A percentile compares a stretch with the other conserved stretches of the same genome.
Conservation (phyloP, 1,284 basidiomycete genomes). For the Apiotrichum laibachii region DNA sequence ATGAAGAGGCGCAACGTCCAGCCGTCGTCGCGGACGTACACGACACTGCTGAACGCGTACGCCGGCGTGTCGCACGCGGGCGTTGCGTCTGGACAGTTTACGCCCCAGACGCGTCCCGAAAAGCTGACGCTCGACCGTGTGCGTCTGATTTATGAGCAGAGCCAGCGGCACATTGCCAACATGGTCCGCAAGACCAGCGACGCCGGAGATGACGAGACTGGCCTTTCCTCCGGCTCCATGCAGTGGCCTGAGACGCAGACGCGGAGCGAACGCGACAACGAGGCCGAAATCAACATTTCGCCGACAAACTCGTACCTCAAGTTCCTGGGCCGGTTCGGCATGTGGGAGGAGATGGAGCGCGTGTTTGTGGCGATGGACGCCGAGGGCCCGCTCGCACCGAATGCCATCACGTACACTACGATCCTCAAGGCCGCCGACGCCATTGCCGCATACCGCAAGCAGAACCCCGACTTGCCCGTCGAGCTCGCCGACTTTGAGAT, state of each 20-base stretch:
- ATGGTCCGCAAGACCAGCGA: neutral
- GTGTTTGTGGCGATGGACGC: conserved; percentile 39
- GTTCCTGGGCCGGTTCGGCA: conserved; percentile 36
- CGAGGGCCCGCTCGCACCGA: conserved; percentile 34
- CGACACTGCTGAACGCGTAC: conserved; percentile 45
- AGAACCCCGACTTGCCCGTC: neutral
- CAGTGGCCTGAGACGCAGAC: neutral
- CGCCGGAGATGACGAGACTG: neutral
- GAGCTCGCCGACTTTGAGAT: conserved; percentile 4
- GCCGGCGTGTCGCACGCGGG: conserved; percentile 29
- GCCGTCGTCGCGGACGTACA: conserved; percentile 44
- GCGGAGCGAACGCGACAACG: neutral
- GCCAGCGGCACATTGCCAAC: conserved; percentile 32
- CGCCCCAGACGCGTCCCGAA: conserved; percentile 19
- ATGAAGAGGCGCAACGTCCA: conserved; percentile 50
- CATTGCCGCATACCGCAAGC: conserved; percentile 14
- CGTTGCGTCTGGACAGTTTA: conserved; percentile 7
- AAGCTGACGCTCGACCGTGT: conserved; percentile 37
- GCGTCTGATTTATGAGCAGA: conserved; percentile 38
- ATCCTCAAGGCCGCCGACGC: conserved; percentile 30
- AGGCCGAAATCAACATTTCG: conserved; percentile 25
- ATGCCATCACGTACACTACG: conserved; percentile 41
- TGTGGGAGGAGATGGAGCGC: conserved; percentile 42
- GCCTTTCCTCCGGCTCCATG: neutral
- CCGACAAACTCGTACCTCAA: conserved; percentile 49